Percentiles rank a stretch among this genome's conserved stretches.
These are phyloP conservation scores for Nepenthes gracilis DNA, from an alignment of 148 eudicot species.

Conservation along the genomic window DNA sequence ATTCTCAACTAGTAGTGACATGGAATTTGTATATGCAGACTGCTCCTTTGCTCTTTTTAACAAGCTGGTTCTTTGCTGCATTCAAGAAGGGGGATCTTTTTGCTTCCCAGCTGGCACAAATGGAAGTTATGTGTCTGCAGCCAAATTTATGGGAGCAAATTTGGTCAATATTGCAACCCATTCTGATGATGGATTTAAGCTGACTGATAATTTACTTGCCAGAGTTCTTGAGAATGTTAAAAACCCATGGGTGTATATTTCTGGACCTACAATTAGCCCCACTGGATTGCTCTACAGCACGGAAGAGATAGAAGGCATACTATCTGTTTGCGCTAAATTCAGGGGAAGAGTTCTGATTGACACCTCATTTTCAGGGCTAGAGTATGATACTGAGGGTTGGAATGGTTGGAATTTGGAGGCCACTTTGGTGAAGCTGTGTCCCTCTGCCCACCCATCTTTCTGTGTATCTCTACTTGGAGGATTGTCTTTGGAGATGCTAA, in stretches of 20 bases:
- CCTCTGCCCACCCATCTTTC: conserved; percentile 36
- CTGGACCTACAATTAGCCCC: conserved; percentile 86
- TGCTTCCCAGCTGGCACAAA: conserved; percentile 92
- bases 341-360: conserved; percentile 85
- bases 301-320: conserved; percentile 55
- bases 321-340: conserved; percentile 65
- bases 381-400: conserved; percentile 36
- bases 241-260: conserved; percentile 86
- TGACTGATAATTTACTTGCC: conserved; percentile 45
- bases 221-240: conserved; percentile 34
- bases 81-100: conserved; percentile 84
- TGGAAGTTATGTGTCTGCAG: conserved; percentile 76
- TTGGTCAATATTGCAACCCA: conserved; percentile 43
- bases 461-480: conserved; percentile 77
- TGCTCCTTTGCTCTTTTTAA: conserved; percentile 67
- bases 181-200: conserved; percentile 55
- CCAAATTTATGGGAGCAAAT: conserved; percentile 70
- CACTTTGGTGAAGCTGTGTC: conserved; percentile 35
- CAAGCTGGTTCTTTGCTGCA: conserved; percentile 79
- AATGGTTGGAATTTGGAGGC: conserved; percentile 67
- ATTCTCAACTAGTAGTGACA: conserved; percentile 31
- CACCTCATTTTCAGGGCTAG: conserved; percentile 83
- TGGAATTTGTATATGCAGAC: conserved; percentile 72
- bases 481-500: conserved; percentile 64
- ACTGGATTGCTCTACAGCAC: conserved; percentile 75